phyloP scores from a whole-genome alignment of 495 filamentous ascomycete species.

The Astrocystis sublimbata region DNA sequence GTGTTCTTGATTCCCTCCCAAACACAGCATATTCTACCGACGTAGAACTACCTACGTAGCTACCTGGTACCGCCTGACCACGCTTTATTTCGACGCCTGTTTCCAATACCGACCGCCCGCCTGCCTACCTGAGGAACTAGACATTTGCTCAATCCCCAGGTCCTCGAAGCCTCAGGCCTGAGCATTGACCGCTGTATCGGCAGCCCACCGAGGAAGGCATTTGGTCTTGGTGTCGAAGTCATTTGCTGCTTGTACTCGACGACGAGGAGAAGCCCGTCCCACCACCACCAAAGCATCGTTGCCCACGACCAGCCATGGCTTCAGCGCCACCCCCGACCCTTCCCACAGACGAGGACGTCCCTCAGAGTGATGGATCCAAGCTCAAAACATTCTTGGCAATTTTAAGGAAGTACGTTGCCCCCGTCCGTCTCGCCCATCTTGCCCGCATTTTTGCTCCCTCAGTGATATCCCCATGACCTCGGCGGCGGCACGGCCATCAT shows the following conservation, averaged over 20 bases:
- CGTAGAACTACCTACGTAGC: not conserved
- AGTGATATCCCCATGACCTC: not conserved
- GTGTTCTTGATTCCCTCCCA: too few relatives aligned
- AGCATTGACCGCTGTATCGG: too few relatives aligned
- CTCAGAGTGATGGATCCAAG: constrained; percentile 78
- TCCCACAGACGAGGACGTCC: constrained; percentile 56
- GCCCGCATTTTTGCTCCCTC: not conserved
- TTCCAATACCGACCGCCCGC: not conserved
- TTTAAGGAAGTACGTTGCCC: constrained; percentile 67
- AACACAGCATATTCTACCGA: not conserved
- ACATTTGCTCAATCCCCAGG: not conserved
- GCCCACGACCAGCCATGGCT: constrained; percentile 25
- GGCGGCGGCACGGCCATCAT: not conserved
- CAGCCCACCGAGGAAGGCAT: too few relatives aligned
- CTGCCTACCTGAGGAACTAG: not conserved
- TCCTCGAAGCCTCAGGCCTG: too few relatives aligned
- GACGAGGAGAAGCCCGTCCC: too few relatives aligned
- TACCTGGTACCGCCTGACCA: too few relatives aligned
- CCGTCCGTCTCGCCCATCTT: not conserved
- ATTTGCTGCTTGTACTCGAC: too few relatives aligned
- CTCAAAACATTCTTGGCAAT: constrained; percentile 81
- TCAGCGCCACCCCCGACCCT: constrained; percentile 24
- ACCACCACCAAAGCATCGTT: not conserved
- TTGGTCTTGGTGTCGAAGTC: too few relatives aligned
- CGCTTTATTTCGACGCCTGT: too few relatives aligned